Evolutionary conservation across 176 grass and related monocot genomes (phyloP).

Genomic region (Bolboschoenus planiculmis): DNA sequence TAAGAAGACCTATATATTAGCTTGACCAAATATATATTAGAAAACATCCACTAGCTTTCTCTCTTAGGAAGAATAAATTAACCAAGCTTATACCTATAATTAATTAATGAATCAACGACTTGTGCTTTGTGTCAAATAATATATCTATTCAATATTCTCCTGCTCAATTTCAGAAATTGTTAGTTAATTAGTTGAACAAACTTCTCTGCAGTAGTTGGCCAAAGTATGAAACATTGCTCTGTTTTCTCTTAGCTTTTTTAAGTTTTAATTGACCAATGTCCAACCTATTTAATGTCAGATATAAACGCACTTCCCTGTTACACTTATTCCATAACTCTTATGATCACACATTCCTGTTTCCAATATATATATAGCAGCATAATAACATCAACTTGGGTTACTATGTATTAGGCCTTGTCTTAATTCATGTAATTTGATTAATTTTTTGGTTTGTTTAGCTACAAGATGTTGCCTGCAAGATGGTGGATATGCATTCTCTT

Average conservation of each 20-base stretch:
- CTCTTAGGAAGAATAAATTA: background rate
- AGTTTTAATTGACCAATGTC: background rate
- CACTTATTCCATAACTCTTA: background rate
- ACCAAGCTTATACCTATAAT: background rate
- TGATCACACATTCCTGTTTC: background rate
- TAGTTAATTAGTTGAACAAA: constrained; percentile 20
- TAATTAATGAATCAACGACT: background rate
- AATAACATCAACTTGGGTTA: background rate
- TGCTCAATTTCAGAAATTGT: background rate
- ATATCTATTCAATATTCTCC: background rate
- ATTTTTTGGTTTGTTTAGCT: constrained; percentile 13
- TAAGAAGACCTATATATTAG: no score
- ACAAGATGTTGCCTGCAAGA: constrained; percentile 39
- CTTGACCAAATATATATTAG: background rate
- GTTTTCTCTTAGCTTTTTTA: background rate
- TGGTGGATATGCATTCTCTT: constrained; percentile 38
- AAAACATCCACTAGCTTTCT: background rate
- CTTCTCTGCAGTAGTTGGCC: constrained; percentile 10
- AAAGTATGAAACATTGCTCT: constrained; percentile 4
- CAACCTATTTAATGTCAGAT: background rate
- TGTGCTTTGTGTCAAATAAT: background rate
- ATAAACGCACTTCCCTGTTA: background rate
- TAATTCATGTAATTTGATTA: background rate
- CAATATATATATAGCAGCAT: background rate
- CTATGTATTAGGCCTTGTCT: constrained; percentile 8